phyloP scores from a whole-genome alignment of 2,329 filamentous ascomycete species.

The Cadophora sp. region DNA sequence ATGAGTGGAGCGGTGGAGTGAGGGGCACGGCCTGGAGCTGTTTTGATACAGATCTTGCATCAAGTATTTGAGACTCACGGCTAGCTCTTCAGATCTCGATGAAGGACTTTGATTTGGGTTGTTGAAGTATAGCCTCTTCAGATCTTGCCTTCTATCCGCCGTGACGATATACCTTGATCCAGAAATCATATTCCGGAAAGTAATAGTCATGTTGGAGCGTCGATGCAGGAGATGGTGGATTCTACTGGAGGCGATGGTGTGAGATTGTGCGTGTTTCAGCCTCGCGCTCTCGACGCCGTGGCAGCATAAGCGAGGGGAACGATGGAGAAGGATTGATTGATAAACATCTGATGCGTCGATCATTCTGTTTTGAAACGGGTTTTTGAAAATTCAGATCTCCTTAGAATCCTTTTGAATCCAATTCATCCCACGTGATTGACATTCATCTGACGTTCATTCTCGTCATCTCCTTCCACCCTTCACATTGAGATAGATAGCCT shows the following conservation, averaged over 20 bases:
- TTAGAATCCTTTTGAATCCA: background rate
- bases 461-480: background rate
- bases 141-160: background rate
- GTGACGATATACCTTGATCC: background rate
- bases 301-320: background rate
- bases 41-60: slow-evolving; percentile 4
- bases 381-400: background rate
- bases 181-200: background rate
- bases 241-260: background rate
- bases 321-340: background rate
- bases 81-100: slow-evolving; percentile 2
- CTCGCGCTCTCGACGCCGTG: slow-evolving; percentile 5
- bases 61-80: slow-evolving; percentile 1
- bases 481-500: too few species aligned
- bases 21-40: slow-evolving; percentile 2
- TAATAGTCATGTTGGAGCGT: background rate
- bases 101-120: slow-evolving; percentile 1
- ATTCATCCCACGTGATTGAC: background rate
- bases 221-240: background rate
- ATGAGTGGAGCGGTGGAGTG: background rate
- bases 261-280: slow-evolving; percentile 16
- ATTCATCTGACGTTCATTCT: too few species aligned
- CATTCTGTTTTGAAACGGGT: slow-evolving; percentile 16
- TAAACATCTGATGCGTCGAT: slow-evolving; percentile 20
- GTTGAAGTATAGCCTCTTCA: background rate